Evolutionary conservation across 1,139 yeast species (phyloP), one percentile per base, ranked within the genome.

Genomic region (Eremothecium gossypii): DNA sequence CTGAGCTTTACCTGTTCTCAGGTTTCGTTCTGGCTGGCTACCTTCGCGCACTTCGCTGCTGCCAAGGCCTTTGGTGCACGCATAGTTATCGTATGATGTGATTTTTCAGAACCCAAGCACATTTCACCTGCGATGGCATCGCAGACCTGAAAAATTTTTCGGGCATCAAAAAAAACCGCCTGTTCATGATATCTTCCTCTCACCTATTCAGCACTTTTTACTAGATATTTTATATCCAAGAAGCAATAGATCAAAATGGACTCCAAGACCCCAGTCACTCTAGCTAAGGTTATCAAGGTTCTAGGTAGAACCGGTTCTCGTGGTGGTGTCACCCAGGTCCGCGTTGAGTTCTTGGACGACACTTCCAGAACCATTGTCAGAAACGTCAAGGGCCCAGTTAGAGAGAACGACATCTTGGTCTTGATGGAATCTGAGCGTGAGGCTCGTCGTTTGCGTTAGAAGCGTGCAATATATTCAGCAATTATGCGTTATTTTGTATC

Each of bases 271-370:
- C 96, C 95, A 72, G 96, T 89, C 68, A 91, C 95, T 76, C 85
- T 91, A 75, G 98, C 97, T 72, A 89, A 87, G 79, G 97, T 91
- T 70, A 87, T 85, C 77, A 91, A 91, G 80, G 97, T 91, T 73
- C 82, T 91, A 74, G 97, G 97, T 72, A 87, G 97, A 78, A 89
- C 97, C 81, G 97, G 96, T 70, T 89, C 96, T 70, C 89, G 97
- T 79, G 98, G 98, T 83, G 97, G 96, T 83, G 98, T 91, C 75
- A 91, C 97, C 74, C 98, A 91, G 77, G 97, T 91, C 72, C 89
- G 98, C 76, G 97, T 91, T 67, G 97, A 91, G 76, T 91, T 91
- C 83, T 80, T 91, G 72, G 97, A 89, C 73, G 97, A 91, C 71
- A 76, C 94, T 66, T 77, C 95, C 72, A 87, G 97, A 82, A 84